Base-by-base conservation (phyloP, 139 green algal species). In the Edaphochlamys debaryana region DNA sequence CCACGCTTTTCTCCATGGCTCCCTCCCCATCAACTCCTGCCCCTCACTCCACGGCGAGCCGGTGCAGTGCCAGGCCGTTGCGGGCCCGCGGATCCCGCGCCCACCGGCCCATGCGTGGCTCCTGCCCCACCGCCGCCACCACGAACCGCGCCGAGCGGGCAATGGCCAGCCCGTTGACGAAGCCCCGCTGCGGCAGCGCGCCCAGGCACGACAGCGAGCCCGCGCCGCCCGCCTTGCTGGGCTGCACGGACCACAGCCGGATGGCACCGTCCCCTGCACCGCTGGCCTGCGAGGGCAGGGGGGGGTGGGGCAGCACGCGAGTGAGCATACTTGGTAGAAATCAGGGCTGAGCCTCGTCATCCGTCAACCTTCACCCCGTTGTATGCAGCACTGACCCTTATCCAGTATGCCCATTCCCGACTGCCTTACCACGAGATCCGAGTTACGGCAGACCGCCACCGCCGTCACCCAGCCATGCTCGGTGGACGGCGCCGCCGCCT, bases 91-190 rank as follows among this genome's bases (percentile, higher is more conserved):
- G 40, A 67, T 97, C 94, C 4, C 92, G 73, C 22, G 85, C 91
- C 97, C 97, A 99, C 1, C 97, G 87, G 32, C 97, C 97, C 70
- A 99, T 85, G 71, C 97, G 86, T 37, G 97, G 97, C 91, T 99
- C 97, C 87, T 98, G 94, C 0, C 97, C 97, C 67, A 97, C 78
- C 0, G 93, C 97, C 20, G 97, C 96, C n/a, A 96, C 82, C 40
- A 98, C 48, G 32, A 99, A 93, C 25, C 81, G 76, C 1, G 91
- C 96, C 45, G 82, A 92, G 41, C 78, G 82, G 5, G 91, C 95
- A 7, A 99, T 85, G 22, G 90, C 88, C 1, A 99, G 83, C 0
- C 89, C 89, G 83, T 99, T 99, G 6, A 98, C 94, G 87, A 98
- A 99, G 15, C 97, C 97, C 7, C 88, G 85, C 38, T 90, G 91